Evolutionary conservation across 257 asterid species (phyloP).

Genomic region (Solanum arcanum): DNA sequence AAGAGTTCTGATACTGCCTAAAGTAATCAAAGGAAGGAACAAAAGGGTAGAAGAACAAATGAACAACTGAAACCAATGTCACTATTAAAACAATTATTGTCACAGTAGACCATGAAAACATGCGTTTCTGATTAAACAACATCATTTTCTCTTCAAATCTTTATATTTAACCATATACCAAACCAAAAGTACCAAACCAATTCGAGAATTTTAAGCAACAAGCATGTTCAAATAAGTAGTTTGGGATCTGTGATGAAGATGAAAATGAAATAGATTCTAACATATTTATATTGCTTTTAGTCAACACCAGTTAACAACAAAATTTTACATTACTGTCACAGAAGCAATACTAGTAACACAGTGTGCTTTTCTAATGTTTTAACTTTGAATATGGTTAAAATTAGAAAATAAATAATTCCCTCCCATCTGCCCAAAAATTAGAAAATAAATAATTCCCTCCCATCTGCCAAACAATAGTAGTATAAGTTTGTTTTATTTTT

Average conservation of each 20-base stretch:
- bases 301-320: neutral
- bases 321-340: too few species aligned
- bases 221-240: neutral
- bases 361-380: neutral
- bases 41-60: slow-evolving; percentile 53
- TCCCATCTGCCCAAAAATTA: neutral
- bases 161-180: neutral
- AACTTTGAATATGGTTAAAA: neutral
- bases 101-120: slow-evolving; percentile 72
- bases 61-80: slow-evolving; percentile 61
- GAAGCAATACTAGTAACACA: too few species aligned
- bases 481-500: too few species aligned
- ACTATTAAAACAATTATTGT: slow-evolving; percentile 49
- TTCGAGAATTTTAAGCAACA: neutral
- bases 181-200: neutral
- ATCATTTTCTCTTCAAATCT: slow-evolving; percentile 37
- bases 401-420: neutral
- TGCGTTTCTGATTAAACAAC: slow-evolving; percentile 73
- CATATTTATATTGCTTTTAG: neutral
- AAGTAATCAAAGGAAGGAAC: slow-evolving; percentile 50
- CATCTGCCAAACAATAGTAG: neutral
- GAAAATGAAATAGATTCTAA: neutral
- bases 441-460: neutral
- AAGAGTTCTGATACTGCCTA: slow-evolving; percentile 32
- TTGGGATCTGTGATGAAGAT: neutral